Conservation (phyloP, 768 basidiomycete genomes). For the Rhodosporidiobolus sp. region DNA sequence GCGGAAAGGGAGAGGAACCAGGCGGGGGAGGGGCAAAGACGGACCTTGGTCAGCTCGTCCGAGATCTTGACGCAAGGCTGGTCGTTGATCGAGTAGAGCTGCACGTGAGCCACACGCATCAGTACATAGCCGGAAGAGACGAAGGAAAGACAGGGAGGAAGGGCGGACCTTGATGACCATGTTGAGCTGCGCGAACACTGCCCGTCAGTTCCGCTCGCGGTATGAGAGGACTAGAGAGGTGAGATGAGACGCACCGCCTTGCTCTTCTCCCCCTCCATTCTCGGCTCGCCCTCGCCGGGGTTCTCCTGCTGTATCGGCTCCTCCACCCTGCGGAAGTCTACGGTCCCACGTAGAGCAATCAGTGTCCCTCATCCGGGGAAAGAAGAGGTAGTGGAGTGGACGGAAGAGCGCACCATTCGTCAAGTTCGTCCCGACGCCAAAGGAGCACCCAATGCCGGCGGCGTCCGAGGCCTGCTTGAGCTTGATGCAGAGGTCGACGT, state of each 20-base stretch:
- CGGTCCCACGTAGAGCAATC: neutral
- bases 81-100: constrained; percentile 65
- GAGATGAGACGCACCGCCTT: constrained; percentile 53
- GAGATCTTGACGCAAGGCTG: constrained; percentile 86
- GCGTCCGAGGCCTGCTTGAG: constrained; percentile 70
- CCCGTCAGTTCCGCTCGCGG: neutral
- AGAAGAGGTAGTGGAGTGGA: neutral
- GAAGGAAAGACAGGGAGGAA: neutral
- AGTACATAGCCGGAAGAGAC: neutral
- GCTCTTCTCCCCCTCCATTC: constrained; percentile 56
- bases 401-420: constrained; percentile 46
- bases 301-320: constrained; percentile 43
- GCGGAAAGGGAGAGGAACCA: neutral
- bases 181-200: constrained; percentile 56
- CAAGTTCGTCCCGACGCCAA: constrained; percentile 88
- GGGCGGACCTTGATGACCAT: constrained; percentile 80
- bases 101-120: neutral
- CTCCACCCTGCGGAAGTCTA: constrained; percentile 37
- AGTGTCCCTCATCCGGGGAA: neutral
- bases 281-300: constrained; percentile 48
- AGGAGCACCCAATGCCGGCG: constrained; percentile 70
- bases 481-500: constrained; percentile 65
- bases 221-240: neutral
- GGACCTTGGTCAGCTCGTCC: constrained; percentile 80
- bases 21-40: constrained; percentile 1